A percentile compares a stretch with the other conserved stretches of the same genome.
Evolutionary conservation across 805 yeast genomes (phyloP).

Genomic region (Cyberlindnera xishuangbannaensis): DNA sequence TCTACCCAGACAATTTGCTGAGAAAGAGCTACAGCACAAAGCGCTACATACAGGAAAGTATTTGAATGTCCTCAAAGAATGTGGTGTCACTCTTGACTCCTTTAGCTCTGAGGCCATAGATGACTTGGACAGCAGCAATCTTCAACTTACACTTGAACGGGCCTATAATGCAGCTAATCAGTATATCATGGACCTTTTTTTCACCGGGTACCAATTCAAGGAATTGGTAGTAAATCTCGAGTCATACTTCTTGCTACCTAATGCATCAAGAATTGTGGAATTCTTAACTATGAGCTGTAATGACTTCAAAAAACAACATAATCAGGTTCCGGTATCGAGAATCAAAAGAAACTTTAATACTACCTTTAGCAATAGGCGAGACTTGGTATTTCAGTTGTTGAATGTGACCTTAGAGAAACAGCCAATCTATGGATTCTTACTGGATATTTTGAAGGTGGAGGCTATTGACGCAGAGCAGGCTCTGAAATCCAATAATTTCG

Average conservation of each 20-base stretch:
- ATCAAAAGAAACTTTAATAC: conserved; percentile 28
- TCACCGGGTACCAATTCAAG: conserved; percentile 52
- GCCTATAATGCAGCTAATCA: conserved; percentile 67
- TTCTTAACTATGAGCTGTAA: conserved; percentile 45
- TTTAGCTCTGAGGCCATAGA: conserved; percentile 25
- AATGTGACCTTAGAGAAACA: conserved; percentile 37
- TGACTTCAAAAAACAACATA: conserved; percentile 44
- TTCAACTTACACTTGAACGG: conserved; percentile 50
- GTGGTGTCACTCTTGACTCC: conserved; percentile 37
- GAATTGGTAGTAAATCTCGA: conserved; percentile 45
- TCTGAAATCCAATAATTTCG: conserved; percentile 38
- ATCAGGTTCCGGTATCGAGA: conserved; percentile 26
- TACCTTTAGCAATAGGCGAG: conserved; percentile 12
- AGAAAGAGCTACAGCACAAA: conserved; percentile 50
- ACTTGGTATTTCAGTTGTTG: conserved; percentile 25
- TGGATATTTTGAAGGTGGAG: conserved; percentile 46
- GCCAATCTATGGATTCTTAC: conserved; percentile 35
- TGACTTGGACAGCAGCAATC: conserved; percentile 33
- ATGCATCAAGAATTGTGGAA: conserved; percentile 43
- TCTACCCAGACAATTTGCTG: conserved; percentile 56
- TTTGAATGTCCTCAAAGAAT: conserved; percentile 62
- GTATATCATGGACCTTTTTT: conserved; percentile 49
- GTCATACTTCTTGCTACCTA: conserved; percentile 49
- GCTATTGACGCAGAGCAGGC: conserved; percentile 51
- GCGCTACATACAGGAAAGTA: conserved; percentile 81